Percentiles rank a stretch among this genome's conserved stretches.
Conservation (phyloP, 2,329 filamentous ascomycete species). For the Colletotrichum phormii region DNA sequence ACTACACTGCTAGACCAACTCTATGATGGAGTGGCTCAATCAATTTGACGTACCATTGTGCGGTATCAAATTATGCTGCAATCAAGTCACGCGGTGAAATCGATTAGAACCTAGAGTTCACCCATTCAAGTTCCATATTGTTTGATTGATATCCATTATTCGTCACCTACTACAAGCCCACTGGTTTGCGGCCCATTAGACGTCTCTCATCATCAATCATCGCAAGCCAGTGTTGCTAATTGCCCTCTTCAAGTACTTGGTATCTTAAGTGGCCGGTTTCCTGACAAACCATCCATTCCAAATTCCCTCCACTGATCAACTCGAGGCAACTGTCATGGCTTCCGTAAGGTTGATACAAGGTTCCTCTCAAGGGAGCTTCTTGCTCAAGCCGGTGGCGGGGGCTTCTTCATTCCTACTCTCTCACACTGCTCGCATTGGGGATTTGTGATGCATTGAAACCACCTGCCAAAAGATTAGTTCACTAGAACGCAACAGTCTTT, state of each 20-base stretch:
- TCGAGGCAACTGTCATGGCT: not conserved
- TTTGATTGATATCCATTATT: not conserved
- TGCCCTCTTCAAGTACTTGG: not conserved
- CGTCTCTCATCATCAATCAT: not conserved
- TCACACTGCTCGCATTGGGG: conserved; percentile 43
- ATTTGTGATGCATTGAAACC: conserved; percentile 50
- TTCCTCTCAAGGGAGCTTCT: not conserved
- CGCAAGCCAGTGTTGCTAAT: not conserved
- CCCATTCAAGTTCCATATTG: not conserved
- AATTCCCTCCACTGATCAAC: not conserved
- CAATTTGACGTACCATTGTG: not conserved
- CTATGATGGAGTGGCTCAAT: not conserved
- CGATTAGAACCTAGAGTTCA: not conserved
- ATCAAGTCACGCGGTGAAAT: not conserved
- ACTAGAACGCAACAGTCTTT: too few relatives aligned
- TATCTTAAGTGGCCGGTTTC: not conserved
- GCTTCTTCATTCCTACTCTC: conserved; percentile 9
- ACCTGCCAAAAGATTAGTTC: conserved; percentile 39
- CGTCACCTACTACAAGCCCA: not conserved
- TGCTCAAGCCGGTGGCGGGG: not conserved
- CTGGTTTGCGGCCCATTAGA: not conserved
- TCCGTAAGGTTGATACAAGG: not conserved
- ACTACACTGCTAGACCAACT: conserved; percentile 30
- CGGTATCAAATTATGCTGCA: not conserved
- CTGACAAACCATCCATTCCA: not conserved